Base-by-base conservation (phyloP, 345 rosid genomes). In the Anastatica hierochuntica region DNA sequence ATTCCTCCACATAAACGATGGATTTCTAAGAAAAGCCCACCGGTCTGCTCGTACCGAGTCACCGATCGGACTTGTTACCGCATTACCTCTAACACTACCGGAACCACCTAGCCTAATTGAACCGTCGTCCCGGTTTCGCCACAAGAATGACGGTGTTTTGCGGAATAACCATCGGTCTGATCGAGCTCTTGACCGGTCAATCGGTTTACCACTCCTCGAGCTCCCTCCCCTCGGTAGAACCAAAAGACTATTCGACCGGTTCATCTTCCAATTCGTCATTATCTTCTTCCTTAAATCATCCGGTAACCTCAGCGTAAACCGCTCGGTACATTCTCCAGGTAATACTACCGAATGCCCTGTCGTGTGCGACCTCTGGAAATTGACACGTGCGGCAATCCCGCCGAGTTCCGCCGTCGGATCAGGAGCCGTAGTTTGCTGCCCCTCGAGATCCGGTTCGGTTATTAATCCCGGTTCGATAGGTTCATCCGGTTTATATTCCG, bases 291-390 rank as follows among this genome's bases (percentile, higher is more conserved):
- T 68, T 10, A 92, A 78, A 14, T 83, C 94, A 16, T 18, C 84
- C 20, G 97, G 95, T 39, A 92, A 30, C 24, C 75, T 63, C 17
- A 92, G 41, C 6, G 95, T 92, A 78, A 85, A 92, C 59, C 97
- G 77, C 41, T 92, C 98, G 0, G 79, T 79, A 53, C 79, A 76
- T 39, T 85, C 90, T 2, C 98, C 97, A 1, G 94, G 94, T 12
- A 79, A 84, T n/a, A 92, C 66, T 61, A 83, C 49, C 7, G 95
- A 88, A 52, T 92, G 98, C 0, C 98, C 98, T 13, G 97, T 92
- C 5, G 98, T 78, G 51, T 92, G 97, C 1, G 99, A 92, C 20
- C 94, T 76, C 7, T 77, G 60, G 24, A 78, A 74, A 51, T 49
- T 62, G 4, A 60, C 58, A 30, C 67, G 73, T 47, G 69, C 26